Evolutionary conservation across 257 asterid species (phyloP), one percentile per base, ranked within the genome.

Genomic region (Solanum sitiens): DNA sequence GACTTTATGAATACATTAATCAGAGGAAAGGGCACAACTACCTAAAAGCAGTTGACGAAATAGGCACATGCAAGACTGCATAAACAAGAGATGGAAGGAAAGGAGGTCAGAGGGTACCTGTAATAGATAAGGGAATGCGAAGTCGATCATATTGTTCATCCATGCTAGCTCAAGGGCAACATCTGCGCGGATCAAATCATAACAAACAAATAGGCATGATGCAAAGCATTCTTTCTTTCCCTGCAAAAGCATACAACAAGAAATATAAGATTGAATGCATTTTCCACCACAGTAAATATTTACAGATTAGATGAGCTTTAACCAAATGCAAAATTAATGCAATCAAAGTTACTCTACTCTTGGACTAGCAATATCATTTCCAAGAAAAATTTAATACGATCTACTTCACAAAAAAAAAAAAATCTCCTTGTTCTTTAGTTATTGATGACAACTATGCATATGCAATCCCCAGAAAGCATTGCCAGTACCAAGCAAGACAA

Each of bases 181-280:
- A 90, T 97, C 99, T 3, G 97, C 89, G 67, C 99, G 99, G 72
- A 97, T 94, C 91, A 96, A 90, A 85, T 97, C 99, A 35, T 97
- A 97, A 89, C 99, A 97, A 85, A 97, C 99, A 89, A 96, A 97
- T 88, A 97, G 98, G 97, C 99, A 97, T 4, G 99, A 96, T 0
- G 99, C 96, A 30, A 96, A 97, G 92, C 99, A 97, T 90, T 97
- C 99, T 95, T 96, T 97, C 94, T 97, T 97, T 37, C 99, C 99
- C 99, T 97, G 92, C 92, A 91, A 77, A 88, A 50, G 86, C 86
- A n/a, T 70, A 82, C 27, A 82, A 50, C 32, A 50, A 82, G 45
- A 50, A 50, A 32, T 32, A 82, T 18, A 80, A 80, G 70, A 50
- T 72, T 27, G 76, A 44, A 75, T 67, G 65, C 7, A 15, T 67